Evolutionary conservation across 2,329 filamentous ascomycete genomes (phyloP).

Genomic region (Microsporum ferrugineum): DNA sequence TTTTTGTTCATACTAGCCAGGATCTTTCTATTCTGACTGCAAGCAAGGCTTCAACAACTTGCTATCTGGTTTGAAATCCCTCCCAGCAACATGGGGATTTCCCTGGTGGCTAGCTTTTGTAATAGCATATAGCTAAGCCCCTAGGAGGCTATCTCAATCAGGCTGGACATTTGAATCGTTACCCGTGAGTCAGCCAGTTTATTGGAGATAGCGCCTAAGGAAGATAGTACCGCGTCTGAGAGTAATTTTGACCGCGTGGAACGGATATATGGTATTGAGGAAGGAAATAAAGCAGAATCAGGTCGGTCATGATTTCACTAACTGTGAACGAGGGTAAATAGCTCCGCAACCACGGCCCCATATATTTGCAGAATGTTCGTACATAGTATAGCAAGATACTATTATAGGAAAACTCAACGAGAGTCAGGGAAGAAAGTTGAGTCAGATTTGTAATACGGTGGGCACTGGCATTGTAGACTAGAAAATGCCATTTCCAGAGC

Average conservation of each 20-base stretch:
- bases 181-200: too few species aligned
- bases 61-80: too few species aligned
- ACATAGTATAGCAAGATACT: neutral
- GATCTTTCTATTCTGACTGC: too few species aligned
- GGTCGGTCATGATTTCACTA: neutral
- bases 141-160: too few species aligned
- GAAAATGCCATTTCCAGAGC: neutral
- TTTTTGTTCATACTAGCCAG: too few species aligned
- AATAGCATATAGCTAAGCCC: too few species aligned
- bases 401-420: neutral
- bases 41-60: too few species aligned
- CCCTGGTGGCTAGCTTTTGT: too few species aligned
- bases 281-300: neutral
- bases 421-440: neutral
- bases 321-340: neutral
- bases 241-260: neutral
- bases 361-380: neutral
- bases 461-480: neutral
- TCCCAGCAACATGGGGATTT: too few species aligned
- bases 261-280: neutral
- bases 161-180: too few species aligned
- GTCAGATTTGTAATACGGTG: too few species aligned
- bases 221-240: neutral
- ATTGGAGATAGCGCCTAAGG: too few species aligned
- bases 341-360: neutral